phyloP scores from a whole-genome alignment of 2,329 filamentous ascomycete species.

The Botrytis fragariae region DNA sequence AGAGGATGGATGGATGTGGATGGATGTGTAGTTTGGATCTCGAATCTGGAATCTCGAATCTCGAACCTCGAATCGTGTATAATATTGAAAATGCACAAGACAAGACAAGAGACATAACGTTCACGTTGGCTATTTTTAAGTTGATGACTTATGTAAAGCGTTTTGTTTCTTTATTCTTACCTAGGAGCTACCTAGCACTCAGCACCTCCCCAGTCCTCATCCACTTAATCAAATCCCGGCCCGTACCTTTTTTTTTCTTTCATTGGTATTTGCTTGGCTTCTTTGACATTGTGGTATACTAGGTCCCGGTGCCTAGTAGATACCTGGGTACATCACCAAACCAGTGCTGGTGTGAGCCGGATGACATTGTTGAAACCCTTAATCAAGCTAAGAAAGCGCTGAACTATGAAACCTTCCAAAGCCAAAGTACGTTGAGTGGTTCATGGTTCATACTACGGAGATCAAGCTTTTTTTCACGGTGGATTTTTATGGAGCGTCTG shows the following conservation, averaged over 20 bases:
- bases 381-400: background rate
- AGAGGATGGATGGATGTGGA: background rate
- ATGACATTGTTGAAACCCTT: background rate
- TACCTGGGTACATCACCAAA: too few species aligned
- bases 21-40: too few species aligned
- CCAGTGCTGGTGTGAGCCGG: background rate
- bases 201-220: background rate
- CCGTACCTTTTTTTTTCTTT: constrained; percentile 5
- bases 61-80: background rate
- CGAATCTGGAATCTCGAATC: too few species aligned
- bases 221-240: background rate
- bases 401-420: background rate
- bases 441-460: background rate
- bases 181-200: background rate
- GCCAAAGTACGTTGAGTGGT: background rate
- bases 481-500: background rate
- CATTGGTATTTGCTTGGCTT: background rate
- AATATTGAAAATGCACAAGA: background rate
- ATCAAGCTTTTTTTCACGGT: background rate
- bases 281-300: background rate
- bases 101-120: background rate
- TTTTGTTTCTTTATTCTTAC: background rate
- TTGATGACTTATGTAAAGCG: background rate
- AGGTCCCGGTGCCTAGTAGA: too few species aligned
- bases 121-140: background rate